These are phyloP conservation scores for Microthlaspi erraticum DNA, from an alignment of 345 rosid genomes.

Conservation along the genomic window DNA sequence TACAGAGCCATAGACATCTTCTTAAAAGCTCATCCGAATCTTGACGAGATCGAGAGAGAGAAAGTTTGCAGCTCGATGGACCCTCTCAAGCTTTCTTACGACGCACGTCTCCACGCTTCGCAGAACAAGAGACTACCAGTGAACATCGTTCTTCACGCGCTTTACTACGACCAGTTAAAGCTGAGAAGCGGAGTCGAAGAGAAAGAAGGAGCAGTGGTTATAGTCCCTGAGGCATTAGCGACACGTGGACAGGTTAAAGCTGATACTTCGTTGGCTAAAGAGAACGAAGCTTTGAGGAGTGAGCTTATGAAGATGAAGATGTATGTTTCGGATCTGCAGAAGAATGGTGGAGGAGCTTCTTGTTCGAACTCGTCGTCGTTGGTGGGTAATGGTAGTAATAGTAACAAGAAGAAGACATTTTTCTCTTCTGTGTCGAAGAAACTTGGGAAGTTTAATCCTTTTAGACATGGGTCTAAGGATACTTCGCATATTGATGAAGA, in stretches of 20 bases:
- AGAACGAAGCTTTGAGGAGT: constrained; percentile 78
- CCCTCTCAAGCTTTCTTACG: constrained; percentile 77
- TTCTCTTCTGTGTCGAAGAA: constrained; percentile 91
- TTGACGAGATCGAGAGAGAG: constrained; percentile 92
- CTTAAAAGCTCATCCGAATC: constrained; percentile 88
- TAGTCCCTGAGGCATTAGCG: constrained; percentile 48
- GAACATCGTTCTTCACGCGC: constrained; percentile 80
- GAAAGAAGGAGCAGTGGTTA: constrained; percentile 24
- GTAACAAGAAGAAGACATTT: constrained; percentile 46
- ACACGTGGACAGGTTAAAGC: constrained; percentile 65
- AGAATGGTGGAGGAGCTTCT: constrained; percentile 46
- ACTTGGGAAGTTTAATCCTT: constrained; percentile 86
- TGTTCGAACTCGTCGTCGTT: constrained; percentile 39
- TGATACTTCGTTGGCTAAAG: constrained; percentile 69
- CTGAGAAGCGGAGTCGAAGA: constrained; percentile 67
- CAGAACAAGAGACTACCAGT: constrained; percentile 94
- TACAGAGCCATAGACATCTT: constrained; percentile 89
- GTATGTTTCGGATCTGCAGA: constrained; percentile 66
- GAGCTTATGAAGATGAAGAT: constrained; percentile 93
- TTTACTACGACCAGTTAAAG: constrained; percentile 90
- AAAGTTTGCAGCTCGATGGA: constrained; percentile 93
- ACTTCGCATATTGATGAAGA: constrained; percentile 71
- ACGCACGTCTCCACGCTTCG: constrained; percentile 96
- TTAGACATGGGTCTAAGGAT: constrained; percentile 83
- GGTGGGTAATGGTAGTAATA: constrained; percentile 44